Evolutionary conservation across 2,329 filamentous ascomycete species (phyloP), one percentile per base, ranked within the genome.

Genomic region (Aspergillus quadrilineatus): DNA sequence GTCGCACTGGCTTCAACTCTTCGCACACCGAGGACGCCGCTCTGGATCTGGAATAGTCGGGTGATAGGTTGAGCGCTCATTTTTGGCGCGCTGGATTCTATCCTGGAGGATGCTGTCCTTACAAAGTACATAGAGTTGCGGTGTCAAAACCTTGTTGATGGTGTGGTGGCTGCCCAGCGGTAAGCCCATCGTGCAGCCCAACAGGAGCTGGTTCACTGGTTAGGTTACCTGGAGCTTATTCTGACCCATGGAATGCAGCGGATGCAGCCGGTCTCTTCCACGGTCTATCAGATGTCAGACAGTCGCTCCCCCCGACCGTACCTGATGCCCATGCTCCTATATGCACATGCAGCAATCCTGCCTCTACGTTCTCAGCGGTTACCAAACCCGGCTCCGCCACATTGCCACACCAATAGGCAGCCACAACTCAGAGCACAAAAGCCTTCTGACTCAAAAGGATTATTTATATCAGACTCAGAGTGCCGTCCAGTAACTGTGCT

Each of bases 101-200:
- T 15, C 22, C 37, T 14, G 37, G 6, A 41, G 37, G 15, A 37
- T 37, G 12, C 9, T 37, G 22, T 22, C 22, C 22, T 14, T 5
- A 37, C 34, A 37, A 37, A 37, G 34, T 37, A 37, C 34, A 22
- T 22, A 22, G 34, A 37, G 34, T 12, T 8, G 32, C 34, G 34
- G 34, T 37, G 34, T 37, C 34, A 14, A 22, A 34, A 37, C 34
- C 34, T 37, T 37, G 34, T 9, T 37, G 34, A 37, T 43, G 60
- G 60, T 57, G 60, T 59, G 61, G 63, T 71, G 69, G 69, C 64
- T 71, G 69, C 69, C 69, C 69, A 71, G 68, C 68, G 67, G 68
- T 69, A 70, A 68, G 67, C 65, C 65, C 55, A 68, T 66, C 59
- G 53, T 56, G 60, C 61, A 60, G 66, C 67, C 67, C 62, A 67